Conservation (phyloP, 108 stramenopile genomes). For the Cyclotella kingstonii region DNA sequence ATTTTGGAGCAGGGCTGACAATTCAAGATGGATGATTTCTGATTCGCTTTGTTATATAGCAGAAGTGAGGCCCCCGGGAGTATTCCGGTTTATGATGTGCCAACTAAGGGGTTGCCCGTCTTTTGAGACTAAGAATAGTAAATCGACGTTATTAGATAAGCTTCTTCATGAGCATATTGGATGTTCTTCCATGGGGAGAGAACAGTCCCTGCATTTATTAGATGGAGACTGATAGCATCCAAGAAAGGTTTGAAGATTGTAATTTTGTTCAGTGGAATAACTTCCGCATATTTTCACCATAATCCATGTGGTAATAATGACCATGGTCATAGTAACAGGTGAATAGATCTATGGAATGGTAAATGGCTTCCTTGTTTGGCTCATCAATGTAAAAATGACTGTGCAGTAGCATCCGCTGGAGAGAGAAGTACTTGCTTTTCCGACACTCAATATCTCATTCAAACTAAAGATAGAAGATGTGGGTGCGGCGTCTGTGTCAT, state of each 20-base stretch:
- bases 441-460: constrained; percentile 56
- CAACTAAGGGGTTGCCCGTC: too few relatives aligned
- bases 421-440: constrained; percentile 38
- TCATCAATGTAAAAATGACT: constrained; percentile 63
- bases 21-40: too few relatives aligned
- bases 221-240: constrained; percentile 63
- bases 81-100: too few relatives aligned
- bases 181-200: too few relatives aligned
- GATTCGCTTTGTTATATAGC: too few relatives aligned
- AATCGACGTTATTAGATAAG: too few relatives aligned
- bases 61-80: too few relatives aligned
- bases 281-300: constrained; percentile 59
- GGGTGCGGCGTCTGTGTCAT: too few relatives aligned
- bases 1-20: too few relatives aligned
- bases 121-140: too few relatives aligned
- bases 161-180: too few relatives aligned
- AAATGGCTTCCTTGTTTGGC: constrained; percentile 67
- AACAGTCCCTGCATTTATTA: constrained; percentile 40
- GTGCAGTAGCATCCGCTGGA: constrained; percentile 68
- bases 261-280: constrained; percentile 70
- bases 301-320: constrained; percentile 81
- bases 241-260: constrained; percentile 71
- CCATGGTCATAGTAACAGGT: constrained; percentile 76
- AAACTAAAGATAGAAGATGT: too few relatives aligned
- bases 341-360: constrained; percentile 74